Evolutionary conservation across 192 early-diverging fungal species (phyloP), one percentile per base, ranked within the genome.

Genomic region (Umbelopsis sp.): DNA sequence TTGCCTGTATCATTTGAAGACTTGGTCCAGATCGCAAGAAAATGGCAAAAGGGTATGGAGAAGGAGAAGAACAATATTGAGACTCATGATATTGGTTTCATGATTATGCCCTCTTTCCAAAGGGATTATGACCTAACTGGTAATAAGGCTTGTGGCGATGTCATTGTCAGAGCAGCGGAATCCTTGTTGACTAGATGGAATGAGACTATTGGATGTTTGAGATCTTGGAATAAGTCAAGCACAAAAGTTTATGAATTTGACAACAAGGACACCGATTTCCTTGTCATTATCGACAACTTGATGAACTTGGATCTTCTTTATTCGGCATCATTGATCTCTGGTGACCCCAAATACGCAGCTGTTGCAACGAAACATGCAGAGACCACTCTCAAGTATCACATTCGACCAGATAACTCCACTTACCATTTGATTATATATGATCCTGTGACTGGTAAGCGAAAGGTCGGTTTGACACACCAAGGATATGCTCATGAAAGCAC

Each of bases 21-120:
- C 9, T 31, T 67, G 38, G 38, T 67, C 4, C 8, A 49, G n/a
- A 24, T 62, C 12, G 70, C 53, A 31, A 36, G 70, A 36, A 20
- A 44, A 29, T 71, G 70, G 70, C 31, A 49, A 21, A 34, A 5
- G 43, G 47, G 38, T 62, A 36, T 71, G 2, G 70, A 71, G 21
- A 43, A 59, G 16, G 34, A 71, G 41, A 17, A 71, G 54, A 38
- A 62, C 38, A 71, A 71, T 17, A 62, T 9, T n/a, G 43, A 62
- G 53, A 71, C 70, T 12, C 70, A 71, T 24, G 70, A 71, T 45
- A 62, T 71, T 24, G 70, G 70, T 14, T 71, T 71, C 34, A 62
- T 71, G 70, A 71, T 71, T 21, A 71, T 71, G 70, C 70, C 70
- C 7, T 71, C 70, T 24, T 71, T 62, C 41, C 56, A 71, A n/a